These are phyloP conservation scores for Biscogniauxia marginata DNA, from an alignment of 2,329 filamentous ascomycete species.

Conservation along the genomic window DNA sequence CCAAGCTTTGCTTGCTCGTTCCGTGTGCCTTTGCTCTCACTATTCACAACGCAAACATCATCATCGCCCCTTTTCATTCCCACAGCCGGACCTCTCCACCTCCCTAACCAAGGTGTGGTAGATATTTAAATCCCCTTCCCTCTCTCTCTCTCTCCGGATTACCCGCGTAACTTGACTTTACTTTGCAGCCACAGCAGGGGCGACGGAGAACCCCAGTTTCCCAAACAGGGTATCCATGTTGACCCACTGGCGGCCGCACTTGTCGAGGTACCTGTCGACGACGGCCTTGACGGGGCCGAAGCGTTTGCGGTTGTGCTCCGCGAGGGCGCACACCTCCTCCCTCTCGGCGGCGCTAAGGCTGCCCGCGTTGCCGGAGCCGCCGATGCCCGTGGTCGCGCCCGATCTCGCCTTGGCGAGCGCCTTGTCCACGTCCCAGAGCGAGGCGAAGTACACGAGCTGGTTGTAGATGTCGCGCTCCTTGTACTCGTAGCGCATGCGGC, in stretches of 20 bases:
- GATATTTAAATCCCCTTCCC: not conserved
- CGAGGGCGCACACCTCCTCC: constrained; percentile 68
- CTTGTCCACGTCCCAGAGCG: constrained; percentile 87
- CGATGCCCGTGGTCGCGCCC: constrained; percentile 40
- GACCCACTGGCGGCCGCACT: constrained; percentile 89
- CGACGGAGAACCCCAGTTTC: constrained; percentile 54
- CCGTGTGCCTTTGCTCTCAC: no score
- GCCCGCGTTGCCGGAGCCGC: constrained; percentile 23
- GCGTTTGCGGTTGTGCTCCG: constrained; percentile 76
- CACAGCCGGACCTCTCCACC: no score
- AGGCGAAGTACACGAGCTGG: constrained; percentile 84
- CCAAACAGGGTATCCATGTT: constrained; percentile 88
- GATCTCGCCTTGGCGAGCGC: constrained; percentile 54
- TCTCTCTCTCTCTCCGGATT: not conserved
- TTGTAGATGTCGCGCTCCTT: constrained; percentile 91
- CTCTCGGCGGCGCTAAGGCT: constrained; percentile 52
- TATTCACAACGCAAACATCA: no score
- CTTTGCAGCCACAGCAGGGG: not conserved
- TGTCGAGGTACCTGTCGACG: constrained; percentile 81
- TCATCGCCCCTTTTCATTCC: no score
- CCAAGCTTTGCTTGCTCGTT: no score
- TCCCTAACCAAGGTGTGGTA: no score
- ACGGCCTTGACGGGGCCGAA: constrained; percentile 75
- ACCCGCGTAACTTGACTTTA: not conserved
- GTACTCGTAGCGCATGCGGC: constrained; percentile 85